Evolutionary conservation across 352 stramenopile genomes (phyloP), one percentile per base, ranked within the genome.

Genomic region (Lagenidium giganteum): DNA sequence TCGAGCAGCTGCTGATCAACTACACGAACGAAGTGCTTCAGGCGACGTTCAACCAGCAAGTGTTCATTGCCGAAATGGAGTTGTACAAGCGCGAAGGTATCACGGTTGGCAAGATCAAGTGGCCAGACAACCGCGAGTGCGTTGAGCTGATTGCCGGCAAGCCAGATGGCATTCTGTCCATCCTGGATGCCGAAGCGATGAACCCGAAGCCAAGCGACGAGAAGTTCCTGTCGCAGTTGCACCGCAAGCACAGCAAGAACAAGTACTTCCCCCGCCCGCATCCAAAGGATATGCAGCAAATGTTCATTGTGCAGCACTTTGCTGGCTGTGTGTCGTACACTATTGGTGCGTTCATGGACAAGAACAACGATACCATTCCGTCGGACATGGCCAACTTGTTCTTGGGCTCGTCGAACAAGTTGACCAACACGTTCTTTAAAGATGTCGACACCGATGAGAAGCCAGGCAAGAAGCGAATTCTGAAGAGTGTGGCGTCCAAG

Each of bases 251-350:
- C 57, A 55, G 55, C 0, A 87, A 87, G 54, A 83, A 95, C 61
- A 44, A 77, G 49, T 87, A 94, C 67, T 96, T 95, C 51, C 70
- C 66, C 8, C 75, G 70, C 1, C 81, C 83, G 17, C 87, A 96
- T 51, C 73, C 75, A 29, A 95, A 95, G 55, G 81, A 96, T 49
- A 94, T 89, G 77, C 64, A 93, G 39, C 67, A 88, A 36, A 84
- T 77, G 64, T 96, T 96, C 42, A 94, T 92, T 25, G 79, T 96
- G 51, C 65, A 70, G 37, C 87, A 96, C 61, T 96, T 95, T 54
- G 87, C 84, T 24, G 80, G 80, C n/a, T 77, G 59, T 25, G 87
- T 96, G 32, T 79, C 74, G 55, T 96, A 96, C 69, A 90, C 84
- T 43, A 77, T 94, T 39, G 85, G 85, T 32, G 67, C 70, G 17